Evolutionary conservation across 2,329 filamentous ascomycete species (phyloP).

Genomic region (Tolypocladium amazonense): DNA sequence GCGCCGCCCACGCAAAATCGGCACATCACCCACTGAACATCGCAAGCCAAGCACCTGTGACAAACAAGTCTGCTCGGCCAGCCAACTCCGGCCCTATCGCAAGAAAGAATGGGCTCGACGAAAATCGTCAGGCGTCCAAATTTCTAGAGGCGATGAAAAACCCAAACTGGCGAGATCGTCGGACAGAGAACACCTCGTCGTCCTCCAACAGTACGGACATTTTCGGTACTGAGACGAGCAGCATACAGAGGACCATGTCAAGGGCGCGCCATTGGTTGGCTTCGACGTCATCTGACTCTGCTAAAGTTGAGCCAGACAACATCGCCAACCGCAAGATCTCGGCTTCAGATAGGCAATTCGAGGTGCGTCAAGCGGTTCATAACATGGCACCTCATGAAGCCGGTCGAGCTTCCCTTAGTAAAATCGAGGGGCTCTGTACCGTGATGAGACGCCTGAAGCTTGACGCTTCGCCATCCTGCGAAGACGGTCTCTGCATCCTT

Average conservation of each 20-base stretch:
- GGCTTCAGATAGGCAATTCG: neutral
- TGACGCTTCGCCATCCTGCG: neutral
- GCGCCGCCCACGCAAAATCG: neutral
- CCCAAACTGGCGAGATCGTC: slow-evolving; percentile 22
- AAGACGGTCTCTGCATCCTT: neutral
- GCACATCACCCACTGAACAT: neutral
- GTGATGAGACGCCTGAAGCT: neutral
- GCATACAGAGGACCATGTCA: neutral
- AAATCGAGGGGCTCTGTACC: neutral
- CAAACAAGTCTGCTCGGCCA: neutral
- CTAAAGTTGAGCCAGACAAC: neutral
- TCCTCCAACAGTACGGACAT: neutral
- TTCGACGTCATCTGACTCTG: neutral
- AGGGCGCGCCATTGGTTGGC: neutral
- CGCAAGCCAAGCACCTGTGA: neutral
- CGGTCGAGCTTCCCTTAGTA: no score
- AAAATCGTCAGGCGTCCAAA: slow-evolving; percentile 9
- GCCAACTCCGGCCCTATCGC: neutral
- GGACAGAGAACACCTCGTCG: slow-evolving; percentile 4
- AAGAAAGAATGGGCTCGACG: slow-evolving; percentile 9
- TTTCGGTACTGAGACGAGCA: neutral
- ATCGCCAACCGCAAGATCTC: slow-evolving; percentile 1
- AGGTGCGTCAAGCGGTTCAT: neutral
- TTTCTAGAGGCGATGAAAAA: slow-evolving; percentile 22
- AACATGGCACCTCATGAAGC: neutral